A percentile compares a stretch with the other conserved stretches of the same genome.
These are phyloP conservation scores for Nothomitra cinnamomea DNA, from an alignment of 2,329 filamentous ascomycete species.

Conservation along the genomic window DNA sequence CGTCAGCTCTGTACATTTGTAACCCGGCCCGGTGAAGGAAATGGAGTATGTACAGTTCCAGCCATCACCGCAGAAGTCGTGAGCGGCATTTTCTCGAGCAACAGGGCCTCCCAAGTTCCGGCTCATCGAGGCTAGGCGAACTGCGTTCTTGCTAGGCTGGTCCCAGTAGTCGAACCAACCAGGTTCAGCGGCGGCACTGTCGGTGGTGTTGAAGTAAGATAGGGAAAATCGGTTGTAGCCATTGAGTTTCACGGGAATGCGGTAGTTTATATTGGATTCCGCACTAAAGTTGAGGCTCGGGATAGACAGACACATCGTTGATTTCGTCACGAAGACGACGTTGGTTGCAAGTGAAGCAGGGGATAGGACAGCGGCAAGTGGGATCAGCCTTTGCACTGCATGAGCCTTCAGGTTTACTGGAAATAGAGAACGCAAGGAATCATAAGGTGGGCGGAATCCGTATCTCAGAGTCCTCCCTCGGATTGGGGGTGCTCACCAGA, in stretches of 20 bases:
- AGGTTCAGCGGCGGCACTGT: constrained; percentile 8
- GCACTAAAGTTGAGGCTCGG: constrained; percentile 20
- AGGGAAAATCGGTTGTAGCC: constrained; percentile 17
- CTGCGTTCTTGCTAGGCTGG: constrained; percentile 14
- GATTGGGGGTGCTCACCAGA: constrained; percentile 16
- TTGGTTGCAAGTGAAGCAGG: constrained; percentile 22
- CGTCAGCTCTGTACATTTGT: constrained; percentile 22
- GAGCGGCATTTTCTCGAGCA: constrained; percentile 16
- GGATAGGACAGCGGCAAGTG: constrained; percentile 24
- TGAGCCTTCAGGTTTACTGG: background rate
- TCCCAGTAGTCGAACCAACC: constrained; percentile 21
- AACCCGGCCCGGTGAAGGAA: constrained; percentile 23
- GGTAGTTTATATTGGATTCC: constrained; percentile 22
- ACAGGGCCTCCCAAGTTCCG: constrained; percentile 15
- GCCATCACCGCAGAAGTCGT: constrained; percentile 21
- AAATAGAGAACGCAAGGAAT: background rate
- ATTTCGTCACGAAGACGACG: constrained; percentile 11
- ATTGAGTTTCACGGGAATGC: constrained; percentile 16
- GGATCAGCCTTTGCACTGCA: constrained; percentile 16
- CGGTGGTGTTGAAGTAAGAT: constrained; percentile 20
- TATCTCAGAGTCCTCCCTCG: background rate
- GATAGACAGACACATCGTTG: constrained; percentile 17
- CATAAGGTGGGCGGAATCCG: background rate
- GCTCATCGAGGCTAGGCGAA: constrained; percentile 16
- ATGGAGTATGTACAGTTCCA: constrained; percentile 26